phyloP scores from a whole-genome alignment of 1,139 yeast species.

The Maudiozyma humilis region DNA sequence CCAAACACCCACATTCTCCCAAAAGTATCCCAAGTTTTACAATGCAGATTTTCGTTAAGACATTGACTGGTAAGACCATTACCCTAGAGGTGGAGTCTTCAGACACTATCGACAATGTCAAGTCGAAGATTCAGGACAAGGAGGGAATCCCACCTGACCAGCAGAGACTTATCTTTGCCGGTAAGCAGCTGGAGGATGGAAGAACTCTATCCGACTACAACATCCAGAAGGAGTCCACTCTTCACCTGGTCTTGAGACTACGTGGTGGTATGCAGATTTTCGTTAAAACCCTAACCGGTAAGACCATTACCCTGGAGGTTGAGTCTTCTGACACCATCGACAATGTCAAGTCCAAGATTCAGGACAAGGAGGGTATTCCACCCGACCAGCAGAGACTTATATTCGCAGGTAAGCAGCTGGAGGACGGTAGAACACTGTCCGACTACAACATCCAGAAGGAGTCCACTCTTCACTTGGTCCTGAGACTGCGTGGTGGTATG shows the following conservation, averaged over 20 bases:
- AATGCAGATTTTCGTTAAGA: constrained; percentile 56
- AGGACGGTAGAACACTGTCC: constrained; percentile 59
- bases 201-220: constrained; percentile 61
- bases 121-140: constrained; percentile 96
- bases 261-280: constrained; percentile 58
- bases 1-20: not conserved
- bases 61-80: constrained; percentile 63
- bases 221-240: constrained; percentile 58
- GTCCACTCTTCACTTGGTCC: constrained; percentile 49
- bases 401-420: constrained; percentile 95
- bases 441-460: constrained; percentile 64
- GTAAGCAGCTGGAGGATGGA: constrained; percentile 80
- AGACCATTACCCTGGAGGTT: constrained; percentile 62
- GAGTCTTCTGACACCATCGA: constrained; percentile 70
- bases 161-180: constrained; percentile 97
- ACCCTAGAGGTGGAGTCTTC: constrained; percentile 65
- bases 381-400: constrained; percentile 97
- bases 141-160: constrained; percentile 99
- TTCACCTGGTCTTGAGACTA: constrained; percentile 48
- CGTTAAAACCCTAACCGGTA: constrained; percentile 60
- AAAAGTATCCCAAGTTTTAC: not conserved
- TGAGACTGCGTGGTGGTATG: constrained; percentile 62
- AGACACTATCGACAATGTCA: constrained; percentile 74
- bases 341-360: constrained; percentile 94
- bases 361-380: constrained; percentile 97